A percentile compares a stretch with the other conserved stretches of the same genome.
These are phyloP conservation scores for Mycosphaerella arachidis DNA, from an alignment of 2,329 filamentous ascomycete species.

Conservation along the genomic window DNA sequence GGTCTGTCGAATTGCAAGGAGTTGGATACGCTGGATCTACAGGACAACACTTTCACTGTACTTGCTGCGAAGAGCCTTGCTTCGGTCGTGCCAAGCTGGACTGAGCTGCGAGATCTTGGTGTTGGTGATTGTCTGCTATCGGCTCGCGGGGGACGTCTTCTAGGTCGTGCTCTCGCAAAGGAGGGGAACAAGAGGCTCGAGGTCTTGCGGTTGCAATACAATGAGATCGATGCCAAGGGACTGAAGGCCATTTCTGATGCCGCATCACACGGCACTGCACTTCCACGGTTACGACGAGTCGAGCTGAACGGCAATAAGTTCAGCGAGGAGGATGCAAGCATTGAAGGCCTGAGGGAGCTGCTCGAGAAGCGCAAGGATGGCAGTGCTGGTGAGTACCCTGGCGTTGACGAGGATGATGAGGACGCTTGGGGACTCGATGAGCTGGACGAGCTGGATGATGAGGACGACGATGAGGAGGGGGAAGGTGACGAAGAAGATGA, in stretches of 20 bases:
- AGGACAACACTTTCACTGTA: slow-evolving; percentile 95
- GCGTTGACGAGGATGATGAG: slow-evolving; percentile 63
- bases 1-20: slow-evolving; percentile 67
- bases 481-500: slow-evolving; percentile 61
- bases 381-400: slow-evolving; percentile 48
- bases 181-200: slow-evolving; percentile 77
- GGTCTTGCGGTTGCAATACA: slow-evolving; percentile 81
- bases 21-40: slow-evolving; percentile 77
- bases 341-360: slow-evolving; percentile 60
- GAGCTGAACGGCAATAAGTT: slow-evolving; percentile 98
- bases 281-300: slow-evolving; percentile 76
- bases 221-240: slow-evolving; percentile 79
- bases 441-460: slow-evolving; percentile 78
- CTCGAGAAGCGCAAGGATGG: slow-evolving; percentile 50
- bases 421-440: slow-evolving; percentile 82
- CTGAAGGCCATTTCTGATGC: slow-evolving; percentile 68
- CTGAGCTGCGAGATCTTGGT: slow-evolving; percentile 72
- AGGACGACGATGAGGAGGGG: slow-evolving; percentile 55
- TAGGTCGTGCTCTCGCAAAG: slow-evolving; percentile 67
- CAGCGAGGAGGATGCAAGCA: slow-evolving; percentile 71
- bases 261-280: slow-evolving; percentile 51
- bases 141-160: slow-evolving; percentile 67
- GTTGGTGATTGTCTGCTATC: slow-evolving; percentile 84
- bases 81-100: slow-evolving; percentile 69
- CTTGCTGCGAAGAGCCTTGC: slow-evolving; percentile 74